Evolutionary conservation across 2,329 filamentous ascomycete species (phyloP), one percentile per base, ranked within the genome.

Genomic region (Fusarium sp.): DNA sequence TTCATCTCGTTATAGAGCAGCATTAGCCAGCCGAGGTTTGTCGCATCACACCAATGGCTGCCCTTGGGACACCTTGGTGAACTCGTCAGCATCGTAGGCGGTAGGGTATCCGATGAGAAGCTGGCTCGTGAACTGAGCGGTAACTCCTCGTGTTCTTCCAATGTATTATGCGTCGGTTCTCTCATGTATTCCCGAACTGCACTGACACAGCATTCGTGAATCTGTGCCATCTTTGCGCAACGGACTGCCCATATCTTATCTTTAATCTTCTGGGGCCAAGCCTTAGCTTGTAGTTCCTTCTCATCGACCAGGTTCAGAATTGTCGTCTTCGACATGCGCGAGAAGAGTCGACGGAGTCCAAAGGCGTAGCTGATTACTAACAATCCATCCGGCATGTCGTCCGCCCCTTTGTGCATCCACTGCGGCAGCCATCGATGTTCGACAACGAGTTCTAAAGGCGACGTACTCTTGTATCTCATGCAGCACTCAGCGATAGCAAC

Each of bases 11-110:
- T 82, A 54, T 83, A 84, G 0, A 82, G 76, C n/a, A 86, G 77
- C 81, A 87, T 84, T 33, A 86, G 70, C 84, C 84, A 88, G 5
- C 85, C 85, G 1, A 88, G 77, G 54, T 85, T 86, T 1, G 81
- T 81, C 0, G 85, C 84, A 64, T 88, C 86, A 56, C 85, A 88
- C 70, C 78, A 76, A 55, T 83, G 84, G 55, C 80, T 84, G 1
- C 84, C 83, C 58, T 80, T 84, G 18, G 84, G 84, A 57, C 85
- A 88, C 33, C 85, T 80, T 5, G 84, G 79, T 2, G 73, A 77
- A 31, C 77, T 80, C 3, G 79, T 81, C 6, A 84, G 67, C 18
- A 70, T 55, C 20, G 68, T 66, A 8, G 69, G 66, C 11, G 71
- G 68, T 3, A 70, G 44, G 4, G 50, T 67, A 2, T 69, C 53